phyloP scores from a whole-genome alignment of 2,329 filamentous ascomycete genomes.

The Fusarium sp. region DNA sequence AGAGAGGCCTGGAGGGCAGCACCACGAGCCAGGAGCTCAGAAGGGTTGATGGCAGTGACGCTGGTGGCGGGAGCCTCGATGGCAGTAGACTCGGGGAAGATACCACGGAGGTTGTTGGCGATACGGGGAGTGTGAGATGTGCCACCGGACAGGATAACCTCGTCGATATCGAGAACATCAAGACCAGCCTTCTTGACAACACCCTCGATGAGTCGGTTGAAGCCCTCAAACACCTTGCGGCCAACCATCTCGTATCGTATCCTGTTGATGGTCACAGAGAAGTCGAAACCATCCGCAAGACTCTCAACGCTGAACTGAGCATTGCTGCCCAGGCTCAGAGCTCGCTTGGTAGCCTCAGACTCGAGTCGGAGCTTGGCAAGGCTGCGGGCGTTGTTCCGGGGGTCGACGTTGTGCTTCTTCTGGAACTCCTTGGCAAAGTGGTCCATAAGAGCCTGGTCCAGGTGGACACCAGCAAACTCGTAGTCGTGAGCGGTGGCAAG shows the following conservation, averaged over 20 bases:
- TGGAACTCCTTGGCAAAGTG: slow-evolving; percentile 99
- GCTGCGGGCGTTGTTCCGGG: slow-evolving; percentile 83
- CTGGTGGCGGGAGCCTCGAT: slow-evolving; percentile 88
- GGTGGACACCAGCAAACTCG: slow-evolving; percentile 86
- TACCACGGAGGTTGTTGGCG: slow-evolving; percentile 80
- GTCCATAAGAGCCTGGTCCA: slow-evolving; percentile 94
- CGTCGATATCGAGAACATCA: slow-evolving; percentile 92
- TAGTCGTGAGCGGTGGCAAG: slow-evolving; percentile 96
- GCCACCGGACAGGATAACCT: slow-evolving; percentile 94
- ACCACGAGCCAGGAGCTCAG: slow-evolving; percentile 88
- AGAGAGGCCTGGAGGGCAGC: slow-evolving; percentile 96
- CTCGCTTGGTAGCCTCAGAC: slow-evolving; percentile 91
- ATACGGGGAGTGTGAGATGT: slow-evolving; percentile 95
- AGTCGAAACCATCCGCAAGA: slow-evolving; percentile 90
- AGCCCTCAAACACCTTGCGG: slow-evolving; percentile 88
- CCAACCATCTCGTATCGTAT: slow-evolving; percentile 92
- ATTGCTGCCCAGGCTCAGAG: slow-evolving; percentile 88
- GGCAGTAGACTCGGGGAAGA: slow-evolving; percentile 85
- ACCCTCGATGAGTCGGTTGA: slow-evolving; percentile 87
- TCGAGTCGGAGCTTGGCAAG: slow-evolving; percentile 94
- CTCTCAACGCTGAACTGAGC: slow-evolving; percentile 95
- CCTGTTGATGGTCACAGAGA: slow-evolving; percentile 91
- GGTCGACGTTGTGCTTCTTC: slow-evolving; percentile 95
- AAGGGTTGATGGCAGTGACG: slow-evolving; percentile 88
- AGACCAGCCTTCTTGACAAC: slow-evolving; percentile 93